Evolutionary conservation across 2,329 filamentous ascomycete genomes (phyloP).

Genomic region (Septoria linicola): DNA sequence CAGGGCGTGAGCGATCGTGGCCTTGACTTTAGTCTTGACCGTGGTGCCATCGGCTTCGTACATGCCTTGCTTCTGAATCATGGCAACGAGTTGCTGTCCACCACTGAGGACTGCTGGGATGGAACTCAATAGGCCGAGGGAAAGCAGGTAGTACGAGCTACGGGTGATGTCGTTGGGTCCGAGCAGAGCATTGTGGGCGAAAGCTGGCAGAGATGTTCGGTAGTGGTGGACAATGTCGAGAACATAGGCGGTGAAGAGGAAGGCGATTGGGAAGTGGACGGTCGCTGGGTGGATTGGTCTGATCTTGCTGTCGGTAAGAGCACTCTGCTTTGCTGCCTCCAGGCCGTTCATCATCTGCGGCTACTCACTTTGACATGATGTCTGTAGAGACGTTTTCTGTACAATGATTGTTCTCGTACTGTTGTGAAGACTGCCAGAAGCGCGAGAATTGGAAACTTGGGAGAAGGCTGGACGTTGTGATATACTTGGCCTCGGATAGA

Average conservation of each 20-base stretch:
- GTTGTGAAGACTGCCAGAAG: neutral
- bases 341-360: neutral
- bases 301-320: neutral
- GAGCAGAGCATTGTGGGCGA: conserved; percentile 35
- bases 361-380: conserved; percentile 24
- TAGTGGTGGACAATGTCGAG: conserved; percentile 44
- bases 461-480: too few relatives aligned
- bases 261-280: conserved; percentile 51
- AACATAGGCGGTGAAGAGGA: conserved; percentile 44
- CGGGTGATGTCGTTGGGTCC: conserved; percentile 41
- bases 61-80: conserved; percentile 47
- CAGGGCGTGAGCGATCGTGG: conserved; percentile 44
- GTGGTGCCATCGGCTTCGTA: conserved; percentile 39
- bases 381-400: neutral
- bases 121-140: conserved; percentile 40
- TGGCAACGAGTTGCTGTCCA: conserved; percentile 41
- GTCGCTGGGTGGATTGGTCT: conserved; percentile 49
- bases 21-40: conserved; percentile 44
- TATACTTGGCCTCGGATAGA: conserved; percentile 12
- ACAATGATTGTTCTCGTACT: neutral
- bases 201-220: conserved; percentile 35
- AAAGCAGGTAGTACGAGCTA: conserved; percentile 47
- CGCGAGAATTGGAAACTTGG: neutral
- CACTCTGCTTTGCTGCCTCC: neutral
- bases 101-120: conserved; percentile 39